Evolutionary conservation across 805 yeast species (phyloP).

Genomic region (Suhomyces canberraensis): DNA sequence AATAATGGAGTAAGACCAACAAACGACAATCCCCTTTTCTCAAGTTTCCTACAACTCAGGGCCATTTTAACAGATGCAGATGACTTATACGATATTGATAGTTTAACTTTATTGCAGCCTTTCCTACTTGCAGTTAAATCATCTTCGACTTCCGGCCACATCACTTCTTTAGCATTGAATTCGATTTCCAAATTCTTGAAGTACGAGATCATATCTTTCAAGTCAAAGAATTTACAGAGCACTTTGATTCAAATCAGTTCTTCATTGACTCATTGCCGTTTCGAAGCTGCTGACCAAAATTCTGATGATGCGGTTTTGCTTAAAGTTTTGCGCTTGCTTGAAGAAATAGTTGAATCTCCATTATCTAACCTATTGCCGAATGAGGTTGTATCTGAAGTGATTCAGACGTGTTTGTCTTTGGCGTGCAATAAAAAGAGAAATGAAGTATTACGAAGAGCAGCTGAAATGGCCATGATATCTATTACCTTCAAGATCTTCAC

Average conservation of each 20-base stretch:
- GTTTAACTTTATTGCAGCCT: constrained; percentile 78
- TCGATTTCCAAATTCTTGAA: constrained; percentile 72
- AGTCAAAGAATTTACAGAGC: constrained; percentile 52
- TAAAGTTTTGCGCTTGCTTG: constrained; percentile 75
- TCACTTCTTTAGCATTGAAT: constrained; percentile 77
- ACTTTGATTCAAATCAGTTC: constrained; percentile 64
- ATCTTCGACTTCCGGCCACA: constrained; percentile 78
- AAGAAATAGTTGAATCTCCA: constrained; percentile 59
- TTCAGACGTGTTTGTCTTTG: constrained; percentile 86
- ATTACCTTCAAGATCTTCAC: constrained; percentile 69
- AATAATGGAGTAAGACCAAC: constrained; percentile 23
- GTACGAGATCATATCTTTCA: constrained; percentile 58
- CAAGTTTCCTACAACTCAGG: constrained; percentile 77
- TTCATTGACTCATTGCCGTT: constrained; percentile 88
- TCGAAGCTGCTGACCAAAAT: constrained; percentile 90
- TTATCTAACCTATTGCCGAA: constrained; percentile 69
- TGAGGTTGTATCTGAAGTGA: constrained; percentile 80
- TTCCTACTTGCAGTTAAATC: constrained; percentile 80
- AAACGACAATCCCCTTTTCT: constrained; percentile 56
- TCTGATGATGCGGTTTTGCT: constrained; percentile 89
- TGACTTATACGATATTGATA: constrained; percentile 55
- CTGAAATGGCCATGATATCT: constrained; percentile 73
- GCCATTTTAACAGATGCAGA: constrained; percentile 59
- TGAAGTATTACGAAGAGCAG: constrained; percentile 83
- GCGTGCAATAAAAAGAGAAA: constrained; percentile 91